A percentile compares a stretch with the other conserved stretches of the same genome.
phyloP scores from a whole-genome alignment of 106 monocot species.

The Platanthera guangdongensis region DNA sequence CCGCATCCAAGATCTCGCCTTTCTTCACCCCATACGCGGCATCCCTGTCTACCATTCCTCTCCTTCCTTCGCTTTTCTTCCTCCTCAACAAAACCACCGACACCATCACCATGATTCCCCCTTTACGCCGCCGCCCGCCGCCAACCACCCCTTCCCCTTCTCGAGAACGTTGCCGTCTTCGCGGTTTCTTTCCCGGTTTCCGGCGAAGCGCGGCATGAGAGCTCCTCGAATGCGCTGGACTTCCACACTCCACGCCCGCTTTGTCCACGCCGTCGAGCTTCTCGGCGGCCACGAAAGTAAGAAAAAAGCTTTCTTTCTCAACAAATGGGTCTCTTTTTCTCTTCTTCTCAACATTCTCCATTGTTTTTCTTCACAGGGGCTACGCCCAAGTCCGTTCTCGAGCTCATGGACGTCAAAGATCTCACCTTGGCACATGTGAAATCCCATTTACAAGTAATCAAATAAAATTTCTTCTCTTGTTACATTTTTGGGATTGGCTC shows the following conservation, averaged over 20 bases:
- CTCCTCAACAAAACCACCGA: neutral
- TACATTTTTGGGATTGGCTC: neutral
- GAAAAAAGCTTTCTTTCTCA: neutral
- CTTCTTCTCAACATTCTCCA: neutral
- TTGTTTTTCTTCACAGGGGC: constrained; percentile 24
- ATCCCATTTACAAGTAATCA: constrained; percentile 10
- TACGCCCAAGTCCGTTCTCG: constrained; percentile 54
- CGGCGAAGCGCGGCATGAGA: constrained; percentile 32
- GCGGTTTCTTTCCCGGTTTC: constrained; percentile 16
- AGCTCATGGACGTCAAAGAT: constrained; percentile 65
- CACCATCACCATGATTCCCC: neutral
- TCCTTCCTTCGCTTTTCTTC: constrained; percentile 18
- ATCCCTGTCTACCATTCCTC: constrained; percentile 45
- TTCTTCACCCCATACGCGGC: constrained; percentile 41
- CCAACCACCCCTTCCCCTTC: neutral
- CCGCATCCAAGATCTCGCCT: constrained; percentile 13
- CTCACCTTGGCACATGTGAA: constrained; percentile 39
- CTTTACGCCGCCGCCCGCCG: neutral
- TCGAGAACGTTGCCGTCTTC: constrained; percentile 11
- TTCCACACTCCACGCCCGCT: constrained; percentile 38
- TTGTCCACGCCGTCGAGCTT: constrained; percentile 50
- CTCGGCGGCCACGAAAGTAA: constrained; percentile 56
- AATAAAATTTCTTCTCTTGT: neutral
- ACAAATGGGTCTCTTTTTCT: neutral
- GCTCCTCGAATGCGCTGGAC: constrained; percentile 66